Conservation (phyloP, 306 rosid genomes). For the Trifolium subterraneum region DNA sequence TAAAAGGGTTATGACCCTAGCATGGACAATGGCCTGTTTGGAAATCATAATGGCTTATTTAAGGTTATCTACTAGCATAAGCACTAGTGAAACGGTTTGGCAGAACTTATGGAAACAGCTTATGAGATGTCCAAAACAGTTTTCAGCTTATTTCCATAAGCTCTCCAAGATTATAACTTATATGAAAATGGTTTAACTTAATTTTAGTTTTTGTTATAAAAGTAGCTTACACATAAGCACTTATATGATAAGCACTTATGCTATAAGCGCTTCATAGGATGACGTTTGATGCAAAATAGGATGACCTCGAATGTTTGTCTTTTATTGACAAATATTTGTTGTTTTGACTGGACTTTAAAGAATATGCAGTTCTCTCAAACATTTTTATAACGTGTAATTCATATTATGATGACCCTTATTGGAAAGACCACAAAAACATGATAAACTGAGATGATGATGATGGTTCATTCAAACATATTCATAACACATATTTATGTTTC, state of each 20-base stretch:
- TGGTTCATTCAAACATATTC: too few relatives aligned
- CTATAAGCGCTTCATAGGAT: background rate
- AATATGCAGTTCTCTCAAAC: too few relatives aligned
- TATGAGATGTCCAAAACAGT: background rate
- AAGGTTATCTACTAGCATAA: background rate
- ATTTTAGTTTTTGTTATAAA: background rate
- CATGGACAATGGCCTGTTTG: background rate
- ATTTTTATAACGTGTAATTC: too few relatives aligned
- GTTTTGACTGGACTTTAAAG: too few relatives aligned
- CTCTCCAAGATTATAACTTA: background rate
- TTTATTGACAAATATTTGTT: too few relatives aligned
- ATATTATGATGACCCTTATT: too few relatives aligned
- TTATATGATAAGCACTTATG: background rate
- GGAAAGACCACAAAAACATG: too few relatives aligned
- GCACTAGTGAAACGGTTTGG: background rate
- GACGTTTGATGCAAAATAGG: too few relatives aligned
- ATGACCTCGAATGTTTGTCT: too few relatives aligned
- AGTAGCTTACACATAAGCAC: background rate
- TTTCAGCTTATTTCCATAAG: background rate
- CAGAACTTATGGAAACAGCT: background rate
- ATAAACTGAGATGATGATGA: too few relatives aligned
- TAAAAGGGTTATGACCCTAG: slow-evolving; percentile 9
- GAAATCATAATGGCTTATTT: slow-evolving; percentile 1
- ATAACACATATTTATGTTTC: too few relatives aligned
- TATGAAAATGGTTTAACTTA: background rate